These are phyloP conservation scores for Amanita jacksonii DNA, from an alignment of 768 basidiomycete species.

Conservation along the genomic window DNA sequence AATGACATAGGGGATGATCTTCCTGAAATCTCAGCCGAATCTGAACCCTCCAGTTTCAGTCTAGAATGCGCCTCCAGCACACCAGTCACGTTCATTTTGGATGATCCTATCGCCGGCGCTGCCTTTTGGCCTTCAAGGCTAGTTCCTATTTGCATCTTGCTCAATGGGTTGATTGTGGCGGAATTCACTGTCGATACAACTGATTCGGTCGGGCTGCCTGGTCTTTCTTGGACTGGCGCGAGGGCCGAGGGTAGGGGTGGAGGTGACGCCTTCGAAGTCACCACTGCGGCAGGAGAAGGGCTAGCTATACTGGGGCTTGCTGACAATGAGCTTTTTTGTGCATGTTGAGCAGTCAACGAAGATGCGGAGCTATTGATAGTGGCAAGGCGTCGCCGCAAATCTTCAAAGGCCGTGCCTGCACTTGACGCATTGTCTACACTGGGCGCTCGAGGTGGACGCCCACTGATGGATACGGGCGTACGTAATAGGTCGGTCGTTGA, in stretches of 20 bases:
- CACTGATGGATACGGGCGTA: constrained; percentile 41
- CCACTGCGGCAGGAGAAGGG: constrained; percentile 11
- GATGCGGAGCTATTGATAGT: constrained; percentile 66
- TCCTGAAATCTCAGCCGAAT: constrained; percentile 64
- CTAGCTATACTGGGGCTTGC: background rate
- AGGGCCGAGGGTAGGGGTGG: constrained; percentile 19
- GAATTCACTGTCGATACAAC: constrained; percentile 66
- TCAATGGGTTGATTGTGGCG: constrained; percentile 43
- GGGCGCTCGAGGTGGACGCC: constrained; percentile 34
- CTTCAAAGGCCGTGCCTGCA: constrained; percentile 60
- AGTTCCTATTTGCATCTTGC: constrained; percentile 53
- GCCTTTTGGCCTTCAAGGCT: constrained; percentile 76
- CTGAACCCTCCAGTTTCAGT: constrained; percentile 43
- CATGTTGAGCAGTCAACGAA: constrained; percentile 41
- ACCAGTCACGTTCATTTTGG: constrained; percentile 75
- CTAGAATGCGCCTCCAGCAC: constrained; percentile 69
- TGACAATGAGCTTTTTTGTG: constrained; percentile 2
- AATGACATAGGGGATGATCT: constrained; percentile 67
- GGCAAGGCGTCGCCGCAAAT: constrained; percentile 65
- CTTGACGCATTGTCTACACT: constrained; percentile 34
- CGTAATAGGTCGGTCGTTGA: constrained; percentile 20
- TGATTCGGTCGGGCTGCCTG: constrained; percentile 77
- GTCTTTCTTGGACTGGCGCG: constrained; percentile 35
- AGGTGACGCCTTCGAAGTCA: constrained; percentile 18
- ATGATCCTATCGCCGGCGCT: constrained; percentile 83